Base-by-base conservation (phyloP, 2,329 filamentous ascomycete genomes). In the Stachybotrys echinatus region DNA sequence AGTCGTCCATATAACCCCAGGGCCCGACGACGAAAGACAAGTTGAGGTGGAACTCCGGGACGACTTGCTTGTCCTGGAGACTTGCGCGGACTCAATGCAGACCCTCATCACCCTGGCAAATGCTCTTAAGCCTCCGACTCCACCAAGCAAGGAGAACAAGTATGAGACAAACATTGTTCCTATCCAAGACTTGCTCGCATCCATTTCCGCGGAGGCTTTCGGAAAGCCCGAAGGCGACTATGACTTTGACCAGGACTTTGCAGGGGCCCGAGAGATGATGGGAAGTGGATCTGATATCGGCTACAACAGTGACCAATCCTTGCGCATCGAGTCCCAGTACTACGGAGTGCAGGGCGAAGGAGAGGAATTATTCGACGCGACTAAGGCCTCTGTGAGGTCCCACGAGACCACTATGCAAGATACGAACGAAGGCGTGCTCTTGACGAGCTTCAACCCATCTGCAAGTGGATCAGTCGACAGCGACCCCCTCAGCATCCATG, bases 61-160 rank as follows among this genome's bases (percentile, higher is more conserved):
- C 61, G 87, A 95, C 55, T 76, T 99, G 2, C 76, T 99, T 48
- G 85, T 99, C 31, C 72, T 99, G 6, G 94, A 99, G 67, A 95
- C 92, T 1, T 99, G 95, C 61, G 94, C 94, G 23, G 94, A 99
- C 68, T 99, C 94, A 2, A 97, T 91, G 0, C 91, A 96, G 65
- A 99, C 94, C 0, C 76, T 99, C 14, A 86, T 96, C 48, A 78
- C 81, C 2, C 79, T 95, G 40, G 71, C 92, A 17, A 89, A 88
- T 60, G 91, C 87, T 1, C 75, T 99, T 5, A 84, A 85, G 37
- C 94, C 92, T 5, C 92, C 94, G 1, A 85, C 83, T 7, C 87
- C 91, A 1, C 90, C 92, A 1, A 92, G 82, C 61, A 89, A 87
- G 53, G 85, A 88, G 57, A 81, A 85, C 55, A 94, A 94, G 63